Base-by-base conservation (phyloP, 805 yeast species). In the Schwanniomyces polymorphus region DNA sequence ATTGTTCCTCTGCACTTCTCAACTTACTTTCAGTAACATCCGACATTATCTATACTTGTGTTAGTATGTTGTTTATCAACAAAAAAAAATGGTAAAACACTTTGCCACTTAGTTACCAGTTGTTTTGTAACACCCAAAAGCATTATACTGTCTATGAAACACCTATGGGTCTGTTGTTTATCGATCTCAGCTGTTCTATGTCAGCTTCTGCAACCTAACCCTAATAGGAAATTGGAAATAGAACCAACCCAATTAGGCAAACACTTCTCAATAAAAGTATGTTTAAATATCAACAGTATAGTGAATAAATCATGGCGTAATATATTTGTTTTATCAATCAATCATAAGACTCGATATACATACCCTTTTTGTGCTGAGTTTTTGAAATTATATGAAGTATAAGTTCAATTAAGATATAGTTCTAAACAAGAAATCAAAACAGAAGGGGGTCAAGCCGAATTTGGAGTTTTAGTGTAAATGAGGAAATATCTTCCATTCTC, bases 1-100 rank as follows among this genome's bases (percentile, higher is more conserved):
- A 44, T 33, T 55, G 50, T 23, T 60, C 68, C 14, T 65, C 67
- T 41, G 55, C 46, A 50, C 43, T 51, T 51, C 72, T 76, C 60
- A 71, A 62, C 55, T 72, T 72, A 45, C 71, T 56, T 47, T 70
- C 73, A 38, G 71, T 65, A 52, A 65, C 71, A 53, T 67, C 72
- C 51, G 76, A 71, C 77, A 72, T 68, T 56, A 37, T 55, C 41
- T 39, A 47, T 14, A 12, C 12, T 4, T 28, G 26, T 7, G 60
- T 59, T 56, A 59, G 59, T 55, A 56, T 27, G 12, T 57, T 59
- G 64, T 61, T 58, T 55, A 60, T 44, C 51, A 59, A 50, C 58
- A 56, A 61, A 60, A 59, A 48, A 49, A 28, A 17, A 28, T 9
- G 29, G 7, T 26, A 27, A 17, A 39, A 39, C 35, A 31, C 35